phyloP scores from a whole-genome alignment of 768 basidiomycete species.

The Mycena capillaripes region DNA sequence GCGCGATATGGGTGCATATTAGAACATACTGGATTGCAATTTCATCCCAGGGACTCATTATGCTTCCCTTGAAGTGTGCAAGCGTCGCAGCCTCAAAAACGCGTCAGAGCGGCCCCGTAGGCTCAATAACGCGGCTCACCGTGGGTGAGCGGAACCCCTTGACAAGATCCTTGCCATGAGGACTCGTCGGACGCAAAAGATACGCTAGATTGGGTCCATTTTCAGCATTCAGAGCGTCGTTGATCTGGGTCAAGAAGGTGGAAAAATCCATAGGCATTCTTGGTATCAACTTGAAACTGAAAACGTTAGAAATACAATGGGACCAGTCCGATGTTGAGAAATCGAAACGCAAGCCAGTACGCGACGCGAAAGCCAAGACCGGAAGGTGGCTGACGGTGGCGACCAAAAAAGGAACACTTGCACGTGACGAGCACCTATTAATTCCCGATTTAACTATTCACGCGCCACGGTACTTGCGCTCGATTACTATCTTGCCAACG shows the following conservation, averaged over 20 bases:
- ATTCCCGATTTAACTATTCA: not conserved
- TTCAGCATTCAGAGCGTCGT: slow-evolving; percentile 71
- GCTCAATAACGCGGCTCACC: slow-evolving; percentile 44
- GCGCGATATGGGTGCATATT: slow-evolving; percentile 78
- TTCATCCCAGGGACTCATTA: slow-evolving; percentile 87
- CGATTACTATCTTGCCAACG: too few species aligned
- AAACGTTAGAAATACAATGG: slow-evolving; percentile 13
- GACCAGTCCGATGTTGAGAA: not conserved
- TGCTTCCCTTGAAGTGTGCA: slow-evolving; percentile 69
- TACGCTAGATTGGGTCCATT: slow-evolving; percentile 81
- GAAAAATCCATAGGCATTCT: slow-evolving; percentile 69
- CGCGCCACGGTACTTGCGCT: not conserved
- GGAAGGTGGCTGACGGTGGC: not conserved
- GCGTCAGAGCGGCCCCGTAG: not conserved
- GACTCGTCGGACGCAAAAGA: slow-evolving; percentile 81
- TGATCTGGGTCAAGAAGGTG: slow-evolving; percentile 70
- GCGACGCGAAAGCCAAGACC: slow-evolving; percentile 5
- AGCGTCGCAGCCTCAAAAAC: slow-evolving; percentile 46
- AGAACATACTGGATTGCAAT: slow-evolving; percentile 88
- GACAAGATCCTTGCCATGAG: slow-evolving; percentile 81
- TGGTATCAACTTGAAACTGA: slow-evolving; percentile 1
- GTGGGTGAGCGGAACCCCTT: slow-evolving; percentile 78
- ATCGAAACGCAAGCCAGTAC: not conserved
- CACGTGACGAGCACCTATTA: not conserved
- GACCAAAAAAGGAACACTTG: too few species aligned